Base-by-base conservation (phyloP, 2,329 filamentous ascomycete species). In the Fusarium tricinctum region DNA sequence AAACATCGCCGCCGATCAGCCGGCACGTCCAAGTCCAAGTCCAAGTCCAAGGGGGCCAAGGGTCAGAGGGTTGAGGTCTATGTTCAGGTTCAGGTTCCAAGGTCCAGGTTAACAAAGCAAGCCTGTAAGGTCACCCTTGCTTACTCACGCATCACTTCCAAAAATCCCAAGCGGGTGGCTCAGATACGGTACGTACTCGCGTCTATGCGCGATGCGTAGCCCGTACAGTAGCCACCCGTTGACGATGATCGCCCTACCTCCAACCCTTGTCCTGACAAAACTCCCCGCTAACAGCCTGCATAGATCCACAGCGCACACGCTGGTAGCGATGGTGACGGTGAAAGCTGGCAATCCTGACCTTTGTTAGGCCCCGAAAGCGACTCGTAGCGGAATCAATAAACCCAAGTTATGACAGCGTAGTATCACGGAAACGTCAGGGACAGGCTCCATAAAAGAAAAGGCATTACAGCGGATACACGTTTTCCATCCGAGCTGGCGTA, bases 161-260 rank as follows among this genome's bases (percentile, higher is more conserved):
- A 65, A 62, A 66, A 74, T 74, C 70, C 72, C 68, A 72, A 69
- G 63, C 59, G 61, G 55, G 60, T 67, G 69, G 70, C 71, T 73
- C 72, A 69, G 53, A 59, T 60, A 28, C 68, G 69, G 57, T 62
- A 62, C 32, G 33, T n/a, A n/a, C 17, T 9, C 8, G 9, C 33
- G 17, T n/a, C 33, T 38, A 38, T 35, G 32, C 33, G 30, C 23
- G 23, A 32, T 15, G 30, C 13, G 70, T 55, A 45, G 39, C 19
- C 26, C 32, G 26, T 33, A 47, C 44, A 50, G 55, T 63, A 69
- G 72, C 68, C 68, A 74, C 68, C 72, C 72, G 72, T 74, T 74
- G 72, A 69, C 72, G 72, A 74, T 72, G 72, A 74, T 74, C 72
- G 72, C 66, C 72, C 57, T 74, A 55, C 70, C 58, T 74, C 47